These are phyloP conservation scores for Juglanconis juglandina DNA, from an alignment of 2,329 filamentous ascomycete species.

Conservation along the genomic window DNA sequence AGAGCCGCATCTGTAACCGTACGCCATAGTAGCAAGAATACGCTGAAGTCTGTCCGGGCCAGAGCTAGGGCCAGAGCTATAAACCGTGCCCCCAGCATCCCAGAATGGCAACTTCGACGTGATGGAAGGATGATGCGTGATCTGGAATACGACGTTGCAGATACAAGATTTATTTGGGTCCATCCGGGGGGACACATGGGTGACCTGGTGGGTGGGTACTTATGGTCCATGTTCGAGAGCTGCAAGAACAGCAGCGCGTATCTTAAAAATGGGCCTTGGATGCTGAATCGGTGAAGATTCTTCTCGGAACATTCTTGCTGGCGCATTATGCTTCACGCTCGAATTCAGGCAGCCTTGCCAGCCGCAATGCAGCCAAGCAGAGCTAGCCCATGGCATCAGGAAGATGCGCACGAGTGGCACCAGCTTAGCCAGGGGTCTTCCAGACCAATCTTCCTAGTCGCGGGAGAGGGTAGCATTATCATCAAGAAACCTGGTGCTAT, in stretches of 20 bases:
- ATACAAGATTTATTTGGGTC: background rate
- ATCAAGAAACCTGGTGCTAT: no score
- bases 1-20: slow-evolving; percentile 5
- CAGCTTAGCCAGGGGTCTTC: slow-evolving; percentile 5
- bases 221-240: background rate
- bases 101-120: background rate
- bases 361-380: background rate
- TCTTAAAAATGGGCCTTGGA: background rate
- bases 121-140: slow-evolving; percentile 10
- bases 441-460: background rate
- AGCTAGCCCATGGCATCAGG: background rate
- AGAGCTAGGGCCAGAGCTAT: slow-evolving; percentile 4
- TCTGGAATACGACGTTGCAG: slow-evolving; percentile 18
- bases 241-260: background rate
- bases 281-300: background rate
- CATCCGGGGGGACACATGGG: background rate
- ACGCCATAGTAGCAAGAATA: background rate
- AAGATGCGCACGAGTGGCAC: background rate
- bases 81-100: background rate
- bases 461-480: background rate
- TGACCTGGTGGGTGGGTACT: background rate
- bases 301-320: background rate
- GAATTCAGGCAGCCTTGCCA: background rate
- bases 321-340: background rate
- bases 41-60: background rate